Percentiles rank a stretch among this genome's conserved stretches.
These are phyloP conservation scores for Neodidymelliopsis sp. DNA, from an alignment of 2,329 filamentous ascomycete genomes.

Conservation along the genomic window DNA sequence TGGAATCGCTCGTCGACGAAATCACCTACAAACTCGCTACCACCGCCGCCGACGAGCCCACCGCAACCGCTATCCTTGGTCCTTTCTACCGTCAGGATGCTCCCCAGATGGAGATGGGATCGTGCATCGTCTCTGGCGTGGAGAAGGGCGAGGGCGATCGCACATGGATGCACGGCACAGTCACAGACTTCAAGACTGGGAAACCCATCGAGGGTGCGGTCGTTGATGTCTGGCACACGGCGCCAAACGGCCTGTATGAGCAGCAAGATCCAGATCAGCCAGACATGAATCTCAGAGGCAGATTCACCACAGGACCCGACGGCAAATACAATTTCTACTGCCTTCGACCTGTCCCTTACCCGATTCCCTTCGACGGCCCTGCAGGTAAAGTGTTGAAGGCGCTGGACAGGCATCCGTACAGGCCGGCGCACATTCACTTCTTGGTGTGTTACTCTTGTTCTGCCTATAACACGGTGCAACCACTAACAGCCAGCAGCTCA, in stretches of 20 bases:
- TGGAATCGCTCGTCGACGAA: constrained; percentile 74
- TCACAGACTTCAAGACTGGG: constrained; percentile 66
- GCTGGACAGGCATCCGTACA: constrained; percentile 67
- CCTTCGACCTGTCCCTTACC: constrained; percentile 57
- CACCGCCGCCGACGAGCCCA: constrained; percentile 60
- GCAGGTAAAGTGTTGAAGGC: constrained; percentile 65
- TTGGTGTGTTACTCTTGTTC: constrained; percentile 49
- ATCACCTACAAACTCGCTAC: constrained; percentile 74
- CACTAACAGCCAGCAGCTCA: constrained; percentile 50
- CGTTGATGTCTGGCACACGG: constrained; percentile 82
- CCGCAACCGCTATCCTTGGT: constrained; percentile 80
- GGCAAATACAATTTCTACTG: constrained; percentile 65
- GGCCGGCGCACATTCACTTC: constrained; percentile 71
- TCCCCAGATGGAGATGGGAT: constrained; percentile 73
- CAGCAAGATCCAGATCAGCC: constrained; percentile 75
- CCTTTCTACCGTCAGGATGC: constrained; percentile 83
- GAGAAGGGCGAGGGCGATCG: constrained; percentile 58
- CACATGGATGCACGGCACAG: constrained; percentile 70
- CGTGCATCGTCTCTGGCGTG: constrained; percentile 65
- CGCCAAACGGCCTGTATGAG: constrained; percentile 72
- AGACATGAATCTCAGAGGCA: constrained; percentile 77
- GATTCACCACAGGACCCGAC: constrained; percentile 71
- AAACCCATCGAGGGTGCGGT: constrained; percentile 70
- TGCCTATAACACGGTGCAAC: constrained; percentile 7
- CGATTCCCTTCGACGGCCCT: constrained; percentile 64